Evolutionary conservation across 345 rosid species (phyloP).

Genomic region (Psidium guajava): DNA sequence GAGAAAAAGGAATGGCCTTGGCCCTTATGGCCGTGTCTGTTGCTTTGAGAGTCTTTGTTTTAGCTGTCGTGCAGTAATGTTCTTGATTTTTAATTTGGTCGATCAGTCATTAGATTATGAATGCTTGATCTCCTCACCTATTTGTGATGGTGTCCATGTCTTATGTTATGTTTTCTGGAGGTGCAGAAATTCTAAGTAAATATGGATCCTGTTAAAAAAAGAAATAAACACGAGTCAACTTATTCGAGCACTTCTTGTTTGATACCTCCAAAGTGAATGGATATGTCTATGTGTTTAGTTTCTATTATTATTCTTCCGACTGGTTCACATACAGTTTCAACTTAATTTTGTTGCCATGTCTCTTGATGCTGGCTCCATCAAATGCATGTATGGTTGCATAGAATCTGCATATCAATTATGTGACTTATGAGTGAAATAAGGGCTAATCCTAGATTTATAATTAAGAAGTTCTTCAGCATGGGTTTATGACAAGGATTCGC

Average conservation of each 20-base stretch:
- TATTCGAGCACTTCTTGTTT: not conserved
- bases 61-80: not conserved
- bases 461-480: not conserved
- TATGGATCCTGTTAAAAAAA: not conserved
- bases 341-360: not conserved
- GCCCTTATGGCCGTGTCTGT: not conserved
- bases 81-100: not conserved
- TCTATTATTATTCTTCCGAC: not conserved
- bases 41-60: not conserved
- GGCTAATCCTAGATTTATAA: not conserved
- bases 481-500: not conserved
- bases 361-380: not conserved
- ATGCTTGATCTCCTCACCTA: not conserved
- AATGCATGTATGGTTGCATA: not conserved
- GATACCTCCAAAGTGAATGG: not conserved
- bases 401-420: not conserved
- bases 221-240: not conserved
- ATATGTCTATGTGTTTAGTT: not conserved
- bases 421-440: not conserved
- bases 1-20: not conserved
- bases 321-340: not conserved
- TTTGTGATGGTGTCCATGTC: not conserved
- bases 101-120: not conserved
- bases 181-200: not conserved
- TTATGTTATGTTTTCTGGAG: not conserved